Base-by-base conservation (phyloP, 805 yeast species). In the Ogataea trehaloabstinens region DNA sequence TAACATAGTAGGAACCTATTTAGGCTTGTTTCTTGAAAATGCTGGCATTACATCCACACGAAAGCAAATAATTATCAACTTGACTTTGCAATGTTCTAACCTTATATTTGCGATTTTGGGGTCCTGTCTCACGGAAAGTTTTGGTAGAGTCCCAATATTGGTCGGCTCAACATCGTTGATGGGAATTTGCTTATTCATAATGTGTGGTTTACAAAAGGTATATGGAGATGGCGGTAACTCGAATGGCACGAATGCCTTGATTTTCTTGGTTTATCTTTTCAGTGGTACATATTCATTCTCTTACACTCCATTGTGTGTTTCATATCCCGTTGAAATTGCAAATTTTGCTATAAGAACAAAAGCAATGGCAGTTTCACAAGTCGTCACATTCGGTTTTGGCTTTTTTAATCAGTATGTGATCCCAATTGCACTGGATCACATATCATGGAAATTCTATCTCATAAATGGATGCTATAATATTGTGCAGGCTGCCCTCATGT, bases 11-110 rank as follows among this genome's bases (percentile, higher is more conserved):
- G 52, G 56, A 27, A 48, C 52, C 5, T 71, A 69, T 52, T 31
- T 54, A 4, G 70, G 67, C 40, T 60, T 67, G 35, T 22, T 68
- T 43, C 40, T 56, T 28, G 50, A 45, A 2, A 46, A 52, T 21
- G 58, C 59, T 6, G 60, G 58, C 24, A 46, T 51, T 34, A 43
- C 49, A 7, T 40, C 49, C 4, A 49, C 55, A 10, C 45, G 51
- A 41, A 51, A 41, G 22, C 52, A 52, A 37, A 52, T 52, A 31
- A 44, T 51, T 24, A 58, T 64, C 31, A 66, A 63, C 41, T 30
- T 53, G 36, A 44, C 44, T 11, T 29, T 55, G 35, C 54, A 53
- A 34, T 33, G 43, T 18, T 39, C 45, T 29, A 52, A 53, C 40
- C 44, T 57, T 33, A 28, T 52, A 13, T 45, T 45, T 34, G 58